Base-by-base conservation (phyloP, 176 grass and related monocot genomes). In the Dendrocalamus sinicus region DNA sequence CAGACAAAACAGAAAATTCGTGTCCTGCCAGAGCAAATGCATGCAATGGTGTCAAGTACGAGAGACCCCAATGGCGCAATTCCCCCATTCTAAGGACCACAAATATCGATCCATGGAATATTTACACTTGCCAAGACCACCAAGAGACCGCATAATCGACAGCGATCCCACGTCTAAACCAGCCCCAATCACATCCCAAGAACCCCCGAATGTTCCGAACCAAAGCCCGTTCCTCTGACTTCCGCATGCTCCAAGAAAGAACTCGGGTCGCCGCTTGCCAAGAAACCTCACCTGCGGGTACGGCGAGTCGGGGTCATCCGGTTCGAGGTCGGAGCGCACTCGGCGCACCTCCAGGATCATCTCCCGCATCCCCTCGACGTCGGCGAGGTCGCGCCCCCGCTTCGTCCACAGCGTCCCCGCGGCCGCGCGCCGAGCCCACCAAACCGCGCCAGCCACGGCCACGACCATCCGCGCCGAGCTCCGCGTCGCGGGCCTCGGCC, bases 251-350 rank as follows among this genome's bases (percentile, higher is more conserved):
- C 23, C 1, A 23, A 63, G 47, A 64, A 54, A 24, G 22, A 55
- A 65, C 61, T 75, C 19, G 7, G 3, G 20, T 17, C 24, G 20
- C 46, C n/a, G 57, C 24, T 17, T 22, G 61, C 52, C 35, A 17
- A 81, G 71, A 80, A 30, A 7, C 8, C 81, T 85, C 76, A 88
- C 81, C 89, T 76, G 12, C 13, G 24, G 14, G 70, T 55, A 80
- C 23, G 81, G 63, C 69, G 52, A 22, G 61, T 24, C n/a, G 44
- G 53, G 9, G 70, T 52, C 41, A 12, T 24, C 2, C 7, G 67
- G 59, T 51, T 43, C 8, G 61, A 23, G 6, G 52, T 8, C 13
- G 19, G 13, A 81, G 62, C 22, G 70, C 59, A 2, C n/a, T 8
- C 2, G 9, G 17, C 89, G 76, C 61, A 68, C 4, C 13, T 6